Evolutionary conservation across 1,284 basidiomycete genomes (phyloP).

Genomic region (Baeospora myosura): DNA sequence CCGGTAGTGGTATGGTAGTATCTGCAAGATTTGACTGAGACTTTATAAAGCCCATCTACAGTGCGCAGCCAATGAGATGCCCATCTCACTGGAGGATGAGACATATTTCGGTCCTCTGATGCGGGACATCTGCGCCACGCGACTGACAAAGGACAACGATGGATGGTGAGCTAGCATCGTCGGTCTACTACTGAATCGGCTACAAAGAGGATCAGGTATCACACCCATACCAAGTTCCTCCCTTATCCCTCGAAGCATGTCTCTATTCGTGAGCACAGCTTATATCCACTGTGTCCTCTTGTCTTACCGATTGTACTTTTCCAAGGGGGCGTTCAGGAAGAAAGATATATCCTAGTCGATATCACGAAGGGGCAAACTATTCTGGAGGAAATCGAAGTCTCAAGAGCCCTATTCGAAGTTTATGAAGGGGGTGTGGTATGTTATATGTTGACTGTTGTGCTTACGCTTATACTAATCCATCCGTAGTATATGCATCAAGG

Average conservation of each 20-base stretch:
- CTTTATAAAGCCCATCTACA: conserved; percentile 61
- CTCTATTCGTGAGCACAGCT: conserved; percentile 49
- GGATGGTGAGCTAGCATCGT: conserved; percentile 54
- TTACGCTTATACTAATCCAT: conserved; percentile 5
- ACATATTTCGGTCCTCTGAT: conserved; percentile 67
- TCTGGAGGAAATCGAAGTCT: conserved; percentile 83
- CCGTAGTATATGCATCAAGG: conserved; percentile 78
- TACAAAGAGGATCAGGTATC: conserved; percentile 58
- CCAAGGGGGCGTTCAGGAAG: conserved; percentile 62
- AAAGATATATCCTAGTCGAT: conserved; percentile 74
- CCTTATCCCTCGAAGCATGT: conserved; percentile 73
- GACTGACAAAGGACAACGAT: conserved; percentile 54
- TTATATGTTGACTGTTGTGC: conserved; percentile 10
- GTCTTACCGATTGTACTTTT: conserved; percentile 5
- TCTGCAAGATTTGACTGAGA: background rate
- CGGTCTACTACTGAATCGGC: background rate
- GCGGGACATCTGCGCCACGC: conserved; percentile 47
- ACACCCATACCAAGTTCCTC: conserved; percentile 69
- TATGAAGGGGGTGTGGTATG: conserved; percentile 73
- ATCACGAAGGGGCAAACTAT: conserved; percentile 45
- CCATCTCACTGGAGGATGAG: conserved; percentile 60
- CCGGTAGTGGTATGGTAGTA: no score
- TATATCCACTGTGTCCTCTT: background rate
- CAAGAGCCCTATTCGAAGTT: conserved; percentile 79
- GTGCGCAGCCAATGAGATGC: conserved; percentile 86